Evolutionary conservation across 73 alveolate genomes (phyloP).

Genomic region (Tetrahymena elliotti): DNA sequence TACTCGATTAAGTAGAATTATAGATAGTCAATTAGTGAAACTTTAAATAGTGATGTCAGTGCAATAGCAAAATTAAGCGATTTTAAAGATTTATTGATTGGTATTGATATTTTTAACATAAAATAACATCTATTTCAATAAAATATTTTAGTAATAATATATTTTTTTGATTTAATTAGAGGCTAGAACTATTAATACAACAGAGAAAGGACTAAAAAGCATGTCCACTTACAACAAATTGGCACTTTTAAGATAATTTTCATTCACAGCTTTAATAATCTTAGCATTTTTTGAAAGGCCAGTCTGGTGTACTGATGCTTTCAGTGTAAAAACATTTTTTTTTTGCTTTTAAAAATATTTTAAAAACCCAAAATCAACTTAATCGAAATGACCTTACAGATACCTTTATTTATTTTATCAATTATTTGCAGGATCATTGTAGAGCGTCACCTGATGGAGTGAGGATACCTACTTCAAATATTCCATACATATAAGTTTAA

Average conservation of each 20-base stretch:
- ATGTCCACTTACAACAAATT: background rate
- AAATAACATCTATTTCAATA: too few species aligned
- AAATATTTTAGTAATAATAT: background rate
- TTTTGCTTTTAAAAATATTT: background rate
- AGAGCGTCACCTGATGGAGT: background rate
- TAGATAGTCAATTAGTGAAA: background rate
- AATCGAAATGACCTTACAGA: background rate
- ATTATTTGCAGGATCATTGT: background rate
- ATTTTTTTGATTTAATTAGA: background rate
- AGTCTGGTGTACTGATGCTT: background rate
- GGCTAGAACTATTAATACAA: background rate
- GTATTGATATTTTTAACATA: background rate
- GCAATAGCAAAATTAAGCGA: background rate
- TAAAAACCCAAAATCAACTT: background rate
- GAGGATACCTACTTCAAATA: background rate
- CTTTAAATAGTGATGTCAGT: background rate
- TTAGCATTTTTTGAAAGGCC: background rate
- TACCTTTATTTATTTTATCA: too few species aligned
- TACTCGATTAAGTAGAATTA: background rate
- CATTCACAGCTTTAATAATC: background rate
- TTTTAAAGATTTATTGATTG: background rate
- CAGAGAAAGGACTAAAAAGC: background rate
- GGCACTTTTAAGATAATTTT: background rate
- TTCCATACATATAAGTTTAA: background rate
- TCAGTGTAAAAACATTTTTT: background rate